These are phyloP conservation scores for Alopecurus myosuroides DNA, from an alignment of 176 grass and related monocot genomes.

Conservation along the genomic window DNA sequence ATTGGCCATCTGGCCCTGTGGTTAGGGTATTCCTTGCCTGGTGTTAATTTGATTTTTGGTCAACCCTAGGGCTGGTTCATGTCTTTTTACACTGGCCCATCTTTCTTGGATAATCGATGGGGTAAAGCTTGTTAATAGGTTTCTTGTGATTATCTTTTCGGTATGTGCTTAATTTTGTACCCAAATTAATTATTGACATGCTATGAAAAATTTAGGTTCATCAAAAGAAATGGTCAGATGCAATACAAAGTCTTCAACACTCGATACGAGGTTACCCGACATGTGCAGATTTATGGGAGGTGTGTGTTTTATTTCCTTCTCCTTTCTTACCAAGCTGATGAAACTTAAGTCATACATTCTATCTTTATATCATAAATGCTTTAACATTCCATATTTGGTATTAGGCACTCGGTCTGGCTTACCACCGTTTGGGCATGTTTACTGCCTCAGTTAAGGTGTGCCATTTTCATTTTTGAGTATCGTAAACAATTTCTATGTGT, in stretches of 20 bases:
- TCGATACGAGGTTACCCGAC: constrained; percentile 74
- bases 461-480: constrained; percentile 17
- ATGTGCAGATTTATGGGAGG: constrained; percentile 94
- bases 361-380: constrained; percentile 11
- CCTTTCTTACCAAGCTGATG: constrained; percentile 18
- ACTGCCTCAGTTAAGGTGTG: constrained; percentile 89
- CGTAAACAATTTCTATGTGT: background rate
- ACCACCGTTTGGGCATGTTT: constrained; percentile 97
- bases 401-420: constrained; percentile 93
- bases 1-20: background rate
- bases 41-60: background rate
- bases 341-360: background rate
- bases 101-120: background rate
- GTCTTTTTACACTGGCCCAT: background rate
- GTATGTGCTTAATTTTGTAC: background rate
- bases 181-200: constrained; percentile 17
- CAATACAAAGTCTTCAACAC: constrained; percentile 85
- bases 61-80: background rate
- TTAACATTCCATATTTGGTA: constrained; percentile 32
- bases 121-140: background rate
- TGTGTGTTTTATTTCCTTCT: constrained; percentile 20
- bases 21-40: background rate
- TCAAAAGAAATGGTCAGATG: constrained; percentile 87
- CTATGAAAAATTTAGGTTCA: constrained; percentile 62
- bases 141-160: constrained; percentile 14